Base-by-base conservation (phyloP, 345 rosid genomes). In the Psidium friedrichsthalianum region DNA sequence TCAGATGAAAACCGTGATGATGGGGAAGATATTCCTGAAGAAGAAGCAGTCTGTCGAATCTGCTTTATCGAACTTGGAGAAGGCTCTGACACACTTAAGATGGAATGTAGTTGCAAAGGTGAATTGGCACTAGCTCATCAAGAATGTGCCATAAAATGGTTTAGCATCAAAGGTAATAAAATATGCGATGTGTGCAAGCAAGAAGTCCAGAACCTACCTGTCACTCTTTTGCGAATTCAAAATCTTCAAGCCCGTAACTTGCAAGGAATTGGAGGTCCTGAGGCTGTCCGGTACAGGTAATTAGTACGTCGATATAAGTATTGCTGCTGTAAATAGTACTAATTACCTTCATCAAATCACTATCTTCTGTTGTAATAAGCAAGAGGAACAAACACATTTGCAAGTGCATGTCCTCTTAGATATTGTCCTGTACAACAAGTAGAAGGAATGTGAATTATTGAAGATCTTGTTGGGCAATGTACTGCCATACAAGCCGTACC, bases 71-170 rank as follows among this genome's bases (percentile, higher is more conserved):
- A 96, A 88, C 87, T 97, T 24, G 98, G 96, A 84, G 99, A 96
- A 93, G 98, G 95, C 27, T 92, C 89, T 24, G 98, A 95, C 53
- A 93, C 98, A 36, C 93, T 97, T 69, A 97, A 95, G 92, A 96
- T 97, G 98, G 99, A 96, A 90, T 96, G 99, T 88, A 91, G 96
- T 92, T 97, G 99, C 93, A 97, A 90, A 90, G 99, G 98, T 10
- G 98, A 93, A 86, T 90, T 97, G 84, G 98, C 98, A 32, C 93
- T 97, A 25, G 98, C 98, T 42, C 99, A 97, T 88, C 92, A 94
- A 91, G 95, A 94, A 82, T 97, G 98, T 89, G 94, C 96, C 54
- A 88, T 97, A 84, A 97, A 97, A 93, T 97, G 98, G 99, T 97
- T 97, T 89, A 96, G 95, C 91, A 94, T 97, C 57, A 96, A 97